Evolutionary conservation across 23 red algal species (phyloP).

Genomic region (Gracilaria gracilis): DNA sequence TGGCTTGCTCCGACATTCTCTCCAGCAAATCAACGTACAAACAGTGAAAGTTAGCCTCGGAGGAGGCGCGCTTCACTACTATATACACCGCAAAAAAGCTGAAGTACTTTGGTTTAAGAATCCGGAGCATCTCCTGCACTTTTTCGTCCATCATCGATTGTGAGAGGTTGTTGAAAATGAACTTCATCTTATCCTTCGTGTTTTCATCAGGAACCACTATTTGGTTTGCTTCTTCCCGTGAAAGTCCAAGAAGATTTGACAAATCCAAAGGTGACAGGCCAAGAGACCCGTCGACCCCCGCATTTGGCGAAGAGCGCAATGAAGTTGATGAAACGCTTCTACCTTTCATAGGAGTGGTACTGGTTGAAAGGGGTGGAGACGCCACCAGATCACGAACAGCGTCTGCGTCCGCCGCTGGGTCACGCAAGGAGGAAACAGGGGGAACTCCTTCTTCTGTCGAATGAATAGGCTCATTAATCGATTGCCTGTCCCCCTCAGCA

Average conservation of each 20-base stretch:
- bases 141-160: constrained; percentile 84
- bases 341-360: constrained; percentile 41
- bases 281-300: constrained; percentile 29
- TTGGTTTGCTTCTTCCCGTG: constrained; percentile 46
- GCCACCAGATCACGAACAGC: constrained; percentile 17
- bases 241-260: constrained; percentile 47
- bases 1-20: constrained; percentile 26
- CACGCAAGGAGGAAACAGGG: constrained; percentile 32
- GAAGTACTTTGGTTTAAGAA: constrained; percentile 57
- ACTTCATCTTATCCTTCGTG: constrained; percentile 92
- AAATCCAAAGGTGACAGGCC: constrained; percentile 59
- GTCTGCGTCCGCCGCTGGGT: constrained; percentile 45
- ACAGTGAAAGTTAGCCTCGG: constrained; percentile 93
- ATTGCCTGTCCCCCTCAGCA: constrained; percentile 23
- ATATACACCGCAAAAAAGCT: constrained; percentile 93
- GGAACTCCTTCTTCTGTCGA: constrained; percentile 24
- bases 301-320: constrained; percentile 37
- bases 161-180: constrained; percentile 98
- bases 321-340: constrained; percentile 13
- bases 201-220: constrained; percentile 74
- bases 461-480: constrained; percentile 38
- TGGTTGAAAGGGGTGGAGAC: constrained; percentile 38
- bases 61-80: constrained; percentile 93
- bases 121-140: constrained; percentile 75
- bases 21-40: constrained; percentile 89